phyloP scores from a whole-genome alignment of 345 rosid species.

The Gossypium raimondii region DNA sequence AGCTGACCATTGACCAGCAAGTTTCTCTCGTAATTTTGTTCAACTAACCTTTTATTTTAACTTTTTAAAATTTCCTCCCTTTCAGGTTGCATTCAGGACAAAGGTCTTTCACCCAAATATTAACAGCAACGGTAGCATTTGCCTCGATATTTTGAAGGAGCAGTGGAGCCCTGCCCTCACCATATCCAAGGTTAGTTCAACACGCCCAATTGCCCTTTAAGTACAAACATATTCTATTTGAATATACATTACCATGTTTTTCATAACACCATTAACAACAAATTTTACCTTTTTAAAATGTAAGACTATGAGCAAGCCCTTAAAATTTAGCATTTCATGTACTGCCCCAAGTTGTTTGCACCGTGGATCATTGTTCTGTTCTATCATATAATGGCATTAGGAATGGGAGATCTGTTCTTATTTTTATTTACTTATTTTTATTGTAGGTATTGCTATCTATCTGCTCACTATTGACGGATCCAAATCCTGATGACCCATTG shows the following conservation, averaged over 20 bases:
- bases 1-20: background rate
- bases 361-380: background rate
- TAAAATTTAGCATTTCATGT: too few species aligned
- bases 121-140: slow-evolving; percentile 95
- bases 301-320: background rate
- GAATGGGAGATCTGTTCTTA: background rate
- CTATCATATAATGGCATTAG: background rate
- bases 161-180: slow-evolving; percentile 98
- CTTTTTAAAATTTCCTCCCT: background rate
- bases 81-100: slow-evolving; percentile 87
- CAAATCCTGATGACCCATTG: slow-evolving; percentile 20
- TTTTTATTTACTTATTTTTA: background rate
- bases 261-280: background rate
- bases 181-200: slow-evolving; percentile 70
- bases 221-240: too few species aligned
- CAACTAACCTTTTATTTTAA: background rate
- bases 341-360: background rate
- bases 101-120: slow-evolving; percentile 94
- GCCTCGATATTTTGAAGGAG: slow-evolving; percentile 98
- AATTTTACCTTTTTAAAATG: background rate
- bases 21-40: background rate
- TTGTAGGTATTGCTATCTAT: slow-evolving; percentile 20
- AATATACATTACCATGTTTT: too few species aligned
- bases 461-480: slow-evolving; percentile 22
- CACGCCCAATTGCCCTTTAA: background rate